Evolutionary conservation across 305 asterid species (phyloP).

Genomic region (Rubia peregrina): DNA sequence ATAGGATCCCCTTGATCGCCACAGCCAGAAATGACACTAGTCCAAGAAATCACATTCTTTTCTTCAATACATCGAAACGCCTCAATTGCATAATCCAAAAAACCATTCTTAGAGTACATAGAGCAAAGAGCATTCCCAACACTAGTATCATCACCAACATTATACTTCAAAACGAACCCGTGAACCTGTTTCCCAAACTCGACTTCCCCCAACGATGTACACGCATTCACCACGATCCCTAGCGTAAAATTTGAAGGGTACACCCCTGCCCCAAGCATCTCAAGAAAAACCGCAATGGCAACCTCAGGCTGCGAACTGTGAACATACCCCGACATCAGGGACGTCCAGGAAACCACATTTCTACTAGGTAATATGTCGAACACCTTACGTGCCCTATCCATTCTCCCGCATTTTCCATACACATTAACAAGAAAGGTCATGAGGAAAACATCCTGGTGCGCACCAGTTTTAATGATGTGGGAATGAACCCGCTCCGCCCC

Average conservation of each 20-base stretch:
- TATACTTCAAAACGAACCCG: conserved; percentile 57
- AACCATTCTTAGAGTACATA: conserved; percentile 57
- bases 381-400: conserved; percentile 54
- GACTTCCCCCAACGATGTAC: conserved; percentile 47
- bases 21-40: conserved; percentile 59
- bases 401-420: conserved; percentile 56
- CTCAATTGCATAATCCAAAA: conserved; percentile 50
- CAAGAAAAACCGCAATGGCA: conserved; percentile 44
- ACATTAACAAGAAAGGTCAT: conserved; percentile 68
- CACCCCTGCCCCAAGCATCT: conserved; percentile 64
- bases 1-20: conserved; percentile 65
- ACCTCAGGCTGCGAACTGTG: conserved; percentile 44
- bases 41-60: conserved; percentile 86
- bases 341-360: conserved; percentile 83
- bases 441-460: conserved; percentile 46
- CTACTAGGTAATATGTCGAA: conserved; percentile 55
- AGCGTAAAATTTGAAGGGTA: conserved; percentile 65
- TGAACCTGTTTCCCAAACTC: conserved; percentile 69
- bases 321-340: conserved; percentile 70
- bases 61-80: conserved; percentile 50
- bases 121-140: conserved; percentile 79
- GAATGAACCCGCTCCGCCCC: conserved; percentile 53
- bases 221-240: conserved; percentile 61
- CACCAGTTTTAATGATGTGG: conserved; percentile 59
- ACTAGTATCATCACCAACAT: conserved; percentile 45